These are phyloP conservation scores for Prunus yedoensis DNA, from an alignment of 331 rosid species.

Conservation along the genomic window DNA sequence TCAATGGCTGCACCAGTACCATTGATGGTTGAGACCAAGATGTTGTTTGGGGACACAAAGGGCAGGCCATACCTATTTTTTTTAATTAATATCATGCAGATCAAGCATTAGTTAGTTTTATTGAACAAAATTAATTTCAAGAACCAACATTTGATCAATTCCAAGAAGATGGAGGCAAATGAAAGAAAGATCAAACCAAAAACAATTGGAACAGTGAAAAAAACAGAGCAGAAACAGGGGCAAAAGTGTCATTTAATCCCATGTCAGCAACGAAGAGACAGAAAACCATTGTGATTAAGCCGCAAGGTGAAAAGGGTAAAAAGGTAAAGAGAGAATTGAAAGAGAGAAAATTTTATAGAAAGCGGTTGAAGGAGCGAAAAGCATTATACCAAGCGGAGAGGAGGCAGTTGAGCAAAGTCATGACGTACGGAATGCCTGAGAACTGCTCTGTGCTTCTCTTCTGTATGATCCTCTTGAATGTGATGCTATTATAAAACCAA, in stretches of 20 bases:
- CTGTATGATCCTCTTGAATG: constrained; percentile 69
- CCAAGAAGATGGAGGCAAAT: background rate
- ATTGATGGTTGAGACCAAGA: constrained; percentile 74
- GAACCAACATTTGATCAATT: too few relatives aligned
- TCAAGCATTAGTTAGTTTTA: background rate
- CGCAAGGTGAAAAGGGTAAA: background rate
- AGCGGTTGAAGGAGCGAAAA: background rate
- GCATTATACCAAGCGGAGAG: constrained; percentile 74
- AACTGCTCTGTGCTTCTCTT: constrained; percentile 68
- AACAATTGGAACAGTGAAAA: background rate
- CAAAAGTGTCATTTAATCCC: background rate
- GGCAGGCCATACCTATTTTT: constrained; percentile 80
- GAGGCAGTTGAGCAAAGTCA: constrained; percentile 86
- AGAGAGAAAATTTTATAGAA: background rate
- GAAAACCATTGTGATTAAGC: background rate
- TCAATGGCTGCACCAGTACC: constrained; percentile 77
- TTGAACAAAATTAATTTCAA: too few relatives aligned
- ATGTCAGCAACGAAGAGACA: background rate
- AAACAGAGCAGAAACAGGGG: background rate
- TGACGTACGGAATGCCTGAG: constrained; percentile 89
- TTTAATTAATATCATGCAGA: background rate
- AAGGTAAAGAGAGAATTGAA: background rate
- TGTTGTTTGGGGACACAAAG: constrained; percentile 76
- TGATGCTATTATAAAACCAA: constrained; percentile 44
- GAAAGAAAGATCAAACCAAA: background rate